A percentile compares a stretch with the other conserved stretches of the same genome.
Conservation (phyloP, 345 rosid genomes). For the Euphorbia tirucalli region DNA sequence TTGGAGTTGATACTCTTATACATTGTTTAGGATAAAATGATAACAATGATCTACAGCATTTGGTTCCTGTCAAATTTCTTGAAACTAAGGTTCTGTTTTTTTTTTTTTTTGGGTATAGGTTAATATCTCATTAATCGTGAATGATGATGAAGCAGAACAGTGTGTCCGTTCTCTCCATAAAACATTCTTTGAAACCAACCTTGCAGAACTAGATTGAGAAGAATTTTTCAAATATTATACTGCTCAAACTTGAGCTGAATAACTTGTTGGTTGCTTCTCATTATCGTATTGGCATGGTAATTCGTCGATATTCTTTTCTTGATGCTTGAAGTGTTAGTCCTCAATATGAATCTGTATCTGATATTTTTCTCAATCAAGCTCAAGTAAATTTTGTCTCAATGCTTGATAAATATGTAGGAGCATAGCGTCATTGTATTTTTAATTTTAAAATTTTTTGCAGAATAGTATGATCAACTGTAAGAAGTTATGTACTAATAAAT, state of each 20-base stretch:
- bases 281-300: too few species aligned
- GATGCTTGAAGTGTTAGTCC: not conserved
- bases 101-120: constrained; percentile 43
- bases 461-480: not conserved
- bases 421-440: not conserved
- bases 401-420: not conserved
- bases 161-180: constrained; percentile 79
- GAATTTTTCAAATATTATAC: constrained; percentile 33
- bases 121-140: constrained; percentile 83
- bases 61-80: too few species aligned
- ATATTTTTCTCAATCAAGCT: not conserved
- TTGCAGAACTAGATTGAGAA: constrained; percentile 38
- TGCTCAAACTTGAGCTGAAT: constrained; percentile 22
- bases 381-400: not conserved
- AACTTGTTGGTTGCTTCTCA: not conserved
- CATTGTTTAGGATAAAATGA: too few species aligned
- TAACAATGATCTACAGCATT: too few species aligned
- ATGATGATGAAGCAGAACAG: constrained; percentile 76
- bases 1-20: too few species aligned
- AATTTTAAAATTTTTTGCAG: not conserved
- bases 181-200: constrained; percentile 66
- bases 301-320: not conserved
- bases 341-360: too few species aligned
- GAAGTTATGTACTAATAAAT: too few species aligned
- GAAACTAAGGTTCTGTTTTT: too few species aligned